Base-by-base conservation (phyloP, 1,284 basidiomycete genomes). In the Boletus albobrunnescens region DNA sequence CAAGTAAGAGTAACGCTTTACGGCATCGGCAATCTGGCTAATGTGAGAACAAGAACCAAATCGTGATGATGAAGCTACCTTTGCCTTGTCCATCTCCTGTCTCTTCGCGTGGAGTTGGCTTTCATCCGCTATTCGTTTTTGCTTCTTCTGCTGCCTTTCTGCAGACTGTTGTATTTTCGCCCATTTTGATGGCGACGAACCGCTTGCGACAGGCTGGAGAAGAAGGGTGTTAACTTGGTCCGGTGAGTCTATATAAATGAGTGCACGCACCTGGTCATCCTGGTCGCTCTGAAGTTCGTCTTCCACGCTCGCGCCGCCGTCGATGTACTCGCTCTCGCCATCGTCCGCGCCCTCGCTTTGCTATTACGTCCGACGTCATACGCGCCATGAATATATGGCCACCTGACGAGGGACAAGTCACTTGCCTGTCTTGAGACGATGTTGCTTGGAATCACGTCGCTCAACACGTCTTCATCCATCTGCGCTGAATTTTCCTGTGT, bases 1-100 rank as follows among this genome's bases (percentile, higher is more conserved):
- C 14, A 97, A 79, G 67, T 95, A 96, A 8, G 89, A 91, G 67
- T 96, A 97, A 12, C 92, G 85, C 68, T 96, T 97, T 57, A 96
- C 88, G 26, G 92, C 91, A 62, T 96, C 94, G n/a, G 89, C 73
- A 27, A 93, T 78, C 91, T 95, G 54, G 33, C 53, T 38, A 22
- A 16, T 5, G 39, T 56, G 20, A 53, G 40, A 30, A 41, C 16
- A 13, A 46, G 2, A 19, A 30, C 9, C 5, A 17, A 36, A 27
- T 14, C 8, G 1, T 5, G 20, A 19, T 4, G 28, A 44, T 28
- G 13, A 24, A 37, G 67, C 33, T 54, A 84, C 88, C 74, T 89
- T 91, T 20, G 82, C 84, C 64, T 89, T 90, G 70, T 87, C 84
- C 84, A 90, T 87, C 59, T 81, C 84, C 59, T 87, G 78, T 48